Evolutionary conservation across 192 early-diverging fungal genomes (phyloP).

Genomic region (Gigaspora rosea): DNA sequence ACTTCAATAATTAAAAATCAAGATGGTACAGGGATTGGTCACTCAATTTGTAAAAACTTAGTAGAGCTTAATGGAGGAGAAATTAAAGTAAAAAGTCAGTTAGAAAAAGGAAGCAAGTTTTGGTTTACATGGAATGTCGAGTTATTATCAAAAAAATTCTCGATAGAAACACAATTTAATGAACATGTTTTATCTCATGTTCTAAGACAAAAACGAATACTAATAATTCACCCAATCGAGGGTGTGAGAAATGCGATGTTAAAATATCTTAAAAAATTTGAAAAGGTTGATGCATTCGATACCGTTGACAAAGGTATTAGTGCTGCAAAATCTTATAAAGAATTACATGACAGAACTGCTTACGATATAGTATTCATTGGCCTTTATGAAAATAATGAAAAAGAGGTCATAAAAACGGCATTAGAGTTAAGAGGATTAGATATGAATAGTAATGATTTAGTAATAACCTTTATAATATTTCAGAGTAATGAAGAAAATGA

Average conservation of each 20-base stretch:
- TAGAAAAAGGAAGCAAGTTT: too few relatives aligned
- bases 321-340: neutral
- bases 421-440: too few relatives aligned
- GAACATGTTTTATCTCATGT: constrained; percentile 19
- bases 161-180: constrained; percentile 27
- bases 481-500: too few relatives aligned
- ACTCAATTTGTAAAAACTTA: constrained; percentile 74
- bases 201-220: constrained; percentile 24
- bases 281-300: constrained; percentile 33
- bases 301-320: constrained; percentile 33
- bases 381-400: too few relatives aligned
- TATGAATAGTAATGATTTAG: too few relatives aligned
- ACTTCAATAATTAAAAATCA: constrained; percentile 68
- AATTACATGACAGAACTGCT: too few relatives aligned
- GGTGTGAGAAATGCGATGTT: too few relatives aligned
- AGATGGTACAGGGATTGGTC: constrained; percentile 76
- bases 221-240: constrained; percentile 31
- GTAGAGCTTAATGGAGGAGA: constrained; percentile 71
- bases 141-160: neutral
- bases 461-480: too few relatives aligned
- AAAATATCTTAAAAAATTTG: constrained; percentile 1
- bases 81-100: constrained; percentile 65
- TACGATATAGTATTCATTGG: too few relatives aligned
- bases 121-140: constrained; percentile 5
- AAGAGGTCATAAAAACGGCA: too few relatives aligned